phyloP scores from a whole-genome alignment of 1,139 yeast species.

The Kurtzmaniella quercitrusa region DNA sequence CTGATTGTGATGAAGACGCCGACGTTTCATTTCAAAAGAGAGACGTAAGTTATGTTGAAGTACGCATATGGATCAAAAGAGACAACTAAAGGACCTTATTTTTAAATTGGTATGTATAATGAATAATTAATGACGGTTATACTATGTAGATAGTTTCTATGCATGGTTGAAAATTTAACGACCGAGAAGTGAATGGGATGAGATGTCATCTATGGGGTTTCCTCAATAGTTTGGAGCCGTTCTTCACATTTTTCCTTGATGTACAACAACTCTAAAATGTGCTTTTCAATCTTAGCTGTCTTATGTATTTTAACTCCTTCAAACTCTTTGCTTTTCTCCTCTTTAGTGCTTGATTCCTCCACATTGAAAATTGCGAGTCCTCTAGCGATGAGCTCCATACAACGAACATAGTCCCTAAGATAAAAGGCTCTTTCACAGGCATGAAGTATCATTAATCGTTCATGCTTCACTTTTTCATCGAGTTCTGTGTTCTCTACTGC shows the following conservation, averaged over 20 bases:
- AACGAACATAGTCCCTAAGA: conserved; percentile 38
- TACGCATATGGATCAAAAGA: conserved; percentile 42
- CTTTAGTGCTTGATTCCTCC: conserved; percentile 20
- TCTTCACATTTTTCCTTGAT: conserved; percentile 37
- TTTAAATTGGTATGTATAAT: too few relatives aligned
- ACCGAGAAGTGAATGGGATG: too few relatives aligned
- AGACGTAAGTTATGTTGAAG: conserved; percentile 56
- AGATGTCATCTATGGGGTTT: not conserved
- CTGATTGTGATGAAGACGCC: conserved; percentile 21
- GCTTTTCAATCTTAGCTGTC: conserved; percentile 39
- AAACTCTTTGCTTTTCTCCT: conserved; percentile 20
- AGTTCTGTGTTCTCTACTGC: conserved; percentile 20
- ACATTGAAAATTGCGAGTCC: conserved; percentile 30
- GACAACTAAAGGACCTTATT: conserved; percentile 11
- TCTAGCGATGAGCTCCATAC: conserved; percentile 30
- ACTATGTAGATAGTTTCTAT: not conserved
- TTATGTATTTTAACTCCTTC: conserved; percentile 24
- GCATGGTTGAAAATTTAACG: not conserved
- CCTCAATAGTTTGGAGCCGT: conserved; percentile 8
- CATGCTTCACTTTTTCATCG: conserved; percentile 27
- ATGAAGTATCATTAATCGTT: conserved; percentile 32
- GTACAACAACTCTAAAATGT: conserved; percentile 41
- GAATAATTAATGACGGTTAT: not conserved
- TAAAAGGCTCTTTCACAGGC: conserved; percentile 52
- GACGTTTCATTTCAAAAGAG: conserved; percentile 45